These are phyloP conservation scores for Pseudomonodictys pantanalensis DNA, from an alignment of 495 filamentous ascomycete species.

Conservation along the genomic window DNA sequence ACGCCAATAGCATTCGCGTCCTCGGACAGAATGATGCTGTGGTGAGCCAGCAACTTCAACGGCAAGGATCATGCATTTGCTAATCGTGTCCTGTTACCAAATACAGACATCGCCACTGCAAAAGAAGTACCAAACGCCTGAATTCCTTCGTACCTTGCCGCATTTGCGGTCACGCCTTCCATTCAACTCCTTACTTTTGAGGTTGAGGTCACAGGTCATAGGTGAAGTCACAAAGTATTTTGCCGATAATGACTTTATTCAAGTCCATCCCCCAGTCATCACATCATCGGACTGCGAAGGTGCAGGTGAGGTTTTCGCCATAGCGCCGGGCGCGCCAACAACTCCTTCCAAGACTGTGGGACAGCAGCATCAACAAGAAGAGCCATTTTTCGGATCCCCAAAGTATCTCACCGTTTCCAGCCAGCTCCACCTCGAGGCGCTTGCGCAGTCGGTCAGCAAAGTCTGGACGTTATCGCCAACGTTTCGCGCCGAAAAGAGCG, in stretches of 20 bases:
- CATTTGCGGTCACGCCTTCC: slow-evolving; percentile 86
- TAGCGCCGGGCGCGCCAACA: slow-evolving; percentile 43
- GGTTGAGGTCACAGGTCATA: slow-evolving; percentile 77
- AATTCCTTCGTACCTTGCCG: slow-evolving; percentile 84
- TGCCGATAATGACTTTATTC: slow-evolving; percentile 64
- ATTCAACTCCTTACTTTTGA: slow-evolving; percentile 73
- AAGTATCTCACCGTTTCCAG: slow-evolving; percentile 96
- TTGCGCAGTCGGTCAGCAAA: slow-evolving; percentile 80
- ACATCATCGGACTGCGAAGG: slow-evolving; percentile 98
- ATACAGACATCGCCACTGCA: slow-evolving; percentile 81
- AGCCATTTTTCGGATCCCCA: slow-evolving; percentile 74
- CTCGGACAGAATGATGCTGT: slow-evolving; percentile 74
- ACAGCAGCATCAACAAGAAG: slow-evolving; percentile 24
- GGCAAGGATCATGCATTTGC: slow-evolving; percentile 14
- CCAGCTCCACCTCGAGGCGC: slow-evolving; percentile 90
- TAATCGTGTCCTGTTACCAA: slow-evolving; percentile 13
- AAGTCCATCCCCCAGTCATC: slow-evolving; percentile 88
- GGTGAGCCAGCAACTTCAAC: slow-evolving; percentile 50
- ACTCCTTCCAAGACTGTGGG: slow-evolving; percentile 21
- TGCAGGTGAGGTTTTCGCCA: slow-evolving; percentile 88
- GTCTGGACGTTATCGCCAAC: slow-evolving; percentile 94
- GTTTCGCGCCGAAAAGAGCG: slow-evolving; percentile 91
- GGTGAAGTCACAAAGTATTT: slow-evolving; percentile 73
- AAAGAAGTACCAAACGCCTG: slow-evolving; percentile 87
- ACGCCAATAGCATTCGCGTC: slow-evolving; percentile 63